These are phyloP conservation scores for Iberis pinnata DNA, from an alignment of 345 rosid species.

Conservation along the genomic window DNA sequence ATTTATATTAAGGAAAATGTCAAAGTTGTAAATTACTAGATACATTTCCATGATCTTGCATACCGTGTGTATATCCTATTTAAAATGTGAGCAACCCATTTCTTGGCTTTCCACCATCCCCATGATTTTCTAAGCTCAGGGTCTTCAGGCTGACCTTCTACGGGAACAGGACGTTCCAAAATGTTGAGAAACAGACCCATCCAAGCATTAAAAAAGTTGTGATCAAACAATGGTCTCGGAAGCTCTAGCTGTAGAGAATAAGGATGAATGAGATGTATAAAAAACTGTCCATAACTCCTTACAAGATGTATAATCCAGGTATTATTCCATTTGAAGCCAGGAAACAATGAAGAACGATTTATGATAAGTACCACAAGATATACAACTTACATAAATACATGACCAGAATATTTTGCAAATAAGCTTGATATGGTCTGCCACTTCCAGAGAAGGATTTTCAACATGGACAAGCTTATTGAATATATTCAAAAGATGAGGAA, in stretches of 20 bases:
- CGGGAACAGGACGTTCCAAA: conserved; percentile 86
- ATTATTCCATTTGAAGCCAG: conserved; percentile 8
- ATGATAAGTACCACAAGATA: conserved; percentile 14
- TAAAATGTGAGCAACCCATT: conserved; percentile 95
- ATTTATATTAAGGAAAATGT: background rate
- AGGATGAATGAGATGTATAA: conserved; percentile 3
- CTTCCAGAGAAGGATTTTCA: conserved; percentile 72
- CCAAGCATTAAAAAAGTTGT: conserved; percentile 85
- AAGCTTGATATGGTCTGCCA: conserved; percentile 95
- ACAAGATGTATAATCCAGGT: background rate
- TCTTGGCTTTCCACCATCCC: conserved; percentile 99
- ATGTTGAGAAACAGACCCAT: conserved; percentile 83
- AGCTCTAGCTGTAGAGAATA: conserved; percentile 69
- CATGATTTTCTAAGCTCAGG: conserved; percentile 89
- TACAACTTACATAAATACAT: conserved; percentile 78
- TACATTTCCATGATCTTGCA: conserved; percentile 9
- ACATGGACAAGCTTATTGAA: conserved; percentile 73
- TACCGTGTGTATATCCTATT: conserved; percentile 93
- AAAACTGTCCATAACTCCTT: background rate
- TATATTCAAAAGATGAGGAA: conserved; percentile 72
- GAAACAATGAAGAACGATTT: background rate
- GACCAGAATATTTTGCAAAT: conserved; percentile 99
- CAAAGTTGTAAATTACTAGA: conserved; percentile 2
- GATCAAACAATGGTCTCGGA: conserved; percentile 82
- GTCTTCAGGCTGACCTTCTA: conserved; percentile 85